A percentile compares a stretch with the other conserved stretches of the same genome.
Conservation (phyloP, 306 rosid genomes). For the Ceratonia siliqua region DNA sequence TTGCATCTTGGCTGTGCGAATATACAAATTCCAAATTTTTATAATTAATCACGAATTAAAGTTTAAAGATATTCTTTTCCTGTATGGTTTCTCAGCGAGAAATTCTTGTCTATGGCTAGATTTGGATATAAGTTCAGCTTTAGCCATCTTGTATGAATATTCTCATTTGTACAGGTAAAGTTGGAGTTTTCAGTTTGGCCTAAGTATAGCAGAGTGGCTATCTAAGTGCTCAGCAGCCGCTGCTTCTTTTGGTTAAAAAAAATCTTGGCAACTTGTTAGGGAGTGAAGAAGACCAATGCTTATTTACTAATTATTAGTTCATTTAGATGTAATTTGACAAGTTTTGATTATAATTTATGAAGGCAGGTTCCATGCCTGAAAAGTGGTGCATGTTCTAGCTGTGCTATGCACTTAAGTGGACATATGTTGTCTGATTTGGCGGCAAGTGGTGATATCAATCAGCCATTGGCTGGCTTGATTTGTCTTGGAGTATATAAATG, state of each 20-base stretch:
- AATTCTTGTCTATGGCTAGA: not conserved
- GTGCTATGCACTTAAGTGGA: conserved; percentile 24
- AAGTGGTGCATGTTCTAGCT: conserved; percentile 22
- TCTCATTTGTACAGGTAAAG: conserved; percentile 36
- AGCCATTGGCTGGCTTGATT: conserved; percentile 31
- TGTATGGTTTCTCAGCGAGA: not conserved
- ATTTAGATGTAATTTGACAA: not conserved
- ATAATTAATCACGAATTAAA: not conserved
- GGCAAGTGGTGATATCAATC: conserved; percentile 28
- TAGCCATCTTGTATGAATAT: conserved; percentile 10
- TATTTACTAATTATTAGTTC: conserved; percentile 1
- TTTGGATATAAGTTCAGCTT: conserved; percentile 10
- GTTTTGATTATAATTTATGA: conserved; percentile 28
- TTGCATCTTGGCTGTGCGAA: conserved; percentile 17
- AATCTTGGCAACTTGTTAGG: not conserved
- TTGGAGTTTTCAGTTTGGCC: conserved; percentile 33
- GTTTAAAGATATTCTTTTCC: not conserved
- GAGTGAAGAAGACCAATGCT: not conserved
- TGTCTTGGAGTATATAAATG: conserved; percentile 38
- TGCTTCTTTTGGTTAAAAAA: conserved; percentile 23
- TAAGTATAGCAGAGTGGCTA: conserved; percentile 8
- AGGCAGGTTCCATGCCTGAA: conserved; percentile 25
- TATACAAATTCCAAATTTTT: not conserved
- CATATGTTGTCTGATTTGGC: conserved; percentile 34
- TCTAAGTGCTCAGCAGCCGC: conserved; percentile 26